phyloP scores from a whole-genome alignment of 2,329 filamentous ascomycete genomes.

The Alternaria metachromatica region DNA sequence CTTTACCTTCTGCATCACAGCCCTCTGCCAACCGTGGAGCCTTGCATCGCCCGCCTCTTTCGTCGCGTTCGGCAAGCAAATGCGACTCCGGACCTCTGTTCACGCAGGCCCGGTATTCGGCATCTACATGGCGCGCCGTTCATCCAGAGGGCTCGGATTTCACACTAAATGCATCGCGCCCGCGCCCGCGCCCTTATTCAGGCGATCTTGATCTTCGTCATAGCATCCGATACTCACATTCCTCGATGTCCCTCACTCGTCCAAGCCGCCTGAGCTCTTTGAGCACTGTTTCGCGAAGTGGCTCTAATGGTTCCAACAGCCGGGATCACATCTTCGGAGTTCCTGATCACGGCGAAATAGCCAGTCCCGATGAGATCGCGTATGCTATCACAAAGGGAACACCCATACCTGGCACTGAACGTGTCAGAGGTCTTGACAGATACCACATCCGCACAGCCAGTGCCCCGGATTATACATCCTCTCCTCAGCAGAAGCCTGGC shows the following conservation, averaged over 20 bases:
- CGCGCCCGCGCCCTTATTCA: constrained; percentile 30
- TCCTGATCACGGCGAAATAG: constrained; percentile 9
- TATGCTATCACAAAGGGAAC: constrained; percentile 32
- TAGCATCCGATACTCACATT: constrained; percentile 27
- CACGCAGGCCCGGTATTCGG: constrained; percentile 36
- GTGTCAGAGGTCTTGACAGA: not conserved
- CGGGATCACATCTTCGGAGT: constrained; percentile 10
- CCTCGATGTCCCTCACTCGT: constrained; percentile 38
- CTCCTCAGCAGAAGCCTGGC: constrained; percentile 17
- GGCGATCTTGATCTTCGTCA: constrained; percentile 22
- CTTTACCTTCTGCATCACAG: constrained; percentile 19
- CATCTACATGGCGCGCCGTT: constrained; percentile 42
- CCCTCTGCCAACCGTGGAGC: constrained; percentile 18
- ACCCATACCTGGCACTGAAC: constrained; percentile 21
- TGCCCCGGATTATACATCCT: constrained; percentile 20
- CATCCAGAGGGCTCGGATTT: constrained; percentile 33
- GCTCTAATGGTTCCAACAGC: constrained; percentile 23
- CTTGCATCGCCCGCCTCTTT: constrained; percentile 26
- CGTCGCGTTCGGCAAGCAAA: constrained; percentile 21
- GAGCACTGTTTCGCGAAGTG: constrained; percentile 34
- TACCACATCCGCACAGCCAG: constrained; percentile 27
- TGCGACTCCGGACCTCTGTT: constrained; percentile 33
- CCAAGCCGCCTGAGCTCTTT: constrained; percentile 37
- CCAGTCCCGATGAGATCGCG: constrained; percentile 26
- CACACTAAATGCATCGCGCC: constrained; percentile 25